A percentile compares a stretch with the other conserved stretches of the same genome.
These are phyloP conservation scores for Fagopyrum esculentum DNA, from an alignment of 148 eudicot genomes.

Conservation along the genomic window DNA sequence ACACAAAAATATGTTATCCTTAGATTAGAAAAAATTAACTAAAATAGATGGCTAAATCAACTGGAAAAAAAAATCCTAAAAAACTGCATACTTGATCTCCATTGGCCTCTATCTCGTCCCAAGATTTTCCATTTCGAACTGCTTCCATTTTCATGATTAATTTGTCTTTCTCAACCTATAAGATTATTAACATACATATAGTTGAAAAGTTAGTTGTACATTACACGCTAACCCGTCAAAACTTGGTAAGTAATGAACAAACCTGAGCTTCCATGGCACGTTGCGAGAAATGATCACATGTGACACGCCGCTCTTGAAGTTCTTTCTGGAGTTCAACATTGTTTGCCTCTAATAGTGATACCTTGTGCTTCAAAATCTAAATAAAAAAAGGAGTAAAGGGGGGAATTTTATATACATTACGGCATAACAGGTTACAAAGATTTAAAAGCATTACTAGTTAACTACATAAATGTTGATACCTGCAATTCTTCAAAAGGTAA, in stretches of 20 bases:
- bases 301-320: conserved; percentile 56
- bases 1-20: conserved; percentile 10
- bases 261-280: conserved; percentile 96
- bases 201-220: conserved; percentile 11
- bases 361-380: conserved; percentile 82
- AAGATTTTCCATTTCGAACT: conserved; percentile 60
- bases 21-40: background rate
- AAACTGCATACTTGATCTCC: conserved; percentile 43
- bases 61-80: background rate
- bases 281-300: conserved; percentile 65
- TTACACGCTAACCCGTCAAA: background rate
- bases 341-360: conserved; percentile 84
- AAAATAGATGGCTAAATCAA: background rate
- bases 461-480: conserved; percentile 25
- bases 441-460: background rate
- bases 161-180: conserved; percentile 80
- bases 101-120: conserved; percentile 64
- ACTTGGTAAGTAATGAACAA: conserved; percentile 5
- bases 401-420: background rate
- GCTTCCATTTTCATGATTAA: conserved; percentile 72
- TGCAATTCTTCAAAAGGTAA: conserved; percentile 81
- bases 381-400: background rate
- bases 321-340: conserved; percentile 70
- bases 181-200: background rate
- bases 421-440: background rate